A percentile compares a stretch with the other conserved stretches of the same genome.
These are phyloP conservation scores for Podospora conica DNA, from an alignment of 495 filamentous ascomycete genomes.

Conservation along the genomic window DNA sequence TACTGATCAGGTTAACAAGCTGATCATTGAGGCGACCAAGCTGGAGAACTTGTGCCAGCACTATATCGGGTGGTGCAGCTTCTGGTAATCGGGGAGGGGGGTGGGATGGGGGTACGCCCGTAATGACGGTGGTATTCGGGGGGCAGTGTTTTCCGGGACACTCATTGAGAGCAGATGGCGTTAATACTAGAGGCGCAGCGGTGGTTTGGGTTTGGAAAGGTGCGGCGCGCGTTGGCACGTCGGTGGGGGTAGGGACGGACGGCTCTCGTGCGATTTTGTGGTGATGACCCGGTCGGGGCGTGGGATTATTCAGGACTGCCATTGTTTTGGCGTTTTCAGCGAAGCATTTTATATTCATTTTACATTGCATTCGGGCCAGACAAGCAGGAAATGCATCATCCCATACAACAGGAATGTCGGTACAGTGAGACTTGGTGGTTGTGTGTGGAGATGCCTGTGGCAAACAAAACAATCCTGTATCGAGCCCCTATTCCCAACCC, in stretches of 20 bases:
- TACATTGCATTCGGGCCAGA: background rate
- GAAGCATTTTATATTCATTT: background rate
- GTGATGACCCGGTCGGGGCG: background rate
- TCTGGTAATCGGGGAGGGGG: constrained; percentile 52
- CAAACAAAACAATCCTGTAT: no score
- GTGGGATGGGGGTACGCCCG: background rate
- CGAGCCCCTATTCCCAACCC: no score
- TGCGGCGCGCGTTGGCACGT: background rate
- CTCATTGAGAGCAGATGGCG: background rate
- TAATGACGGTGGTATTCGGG: background rate
- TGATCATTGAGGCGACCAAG: constrained; percentile 91
- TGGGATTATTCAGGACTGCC: background rate
- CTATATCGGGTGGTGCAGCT: constrained; percentile 96
- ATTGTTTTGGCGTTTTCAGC: background rate
- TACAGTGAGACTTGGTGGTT: no score
- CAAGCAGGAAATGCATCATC: background rate
- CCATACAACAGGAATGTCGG: no score
- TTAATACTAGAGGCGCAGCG: background rate
- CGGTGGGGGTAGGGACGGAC: background rate
- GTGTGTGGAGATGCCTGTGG: no score
- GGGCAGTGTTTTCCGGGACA: background rate
- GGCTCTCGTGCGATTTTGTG: background rate
- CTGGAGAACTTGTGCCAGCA: constrained; percentile 97
- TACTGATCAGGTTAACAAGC: constrained; percentile 85
- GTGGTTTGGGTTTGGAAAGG: background rate